A percentile compares a stretch with the other conserved stretches of the same genome.
Conservation (phyloP, 257 asterid species). For the Plantago major region DNA sequence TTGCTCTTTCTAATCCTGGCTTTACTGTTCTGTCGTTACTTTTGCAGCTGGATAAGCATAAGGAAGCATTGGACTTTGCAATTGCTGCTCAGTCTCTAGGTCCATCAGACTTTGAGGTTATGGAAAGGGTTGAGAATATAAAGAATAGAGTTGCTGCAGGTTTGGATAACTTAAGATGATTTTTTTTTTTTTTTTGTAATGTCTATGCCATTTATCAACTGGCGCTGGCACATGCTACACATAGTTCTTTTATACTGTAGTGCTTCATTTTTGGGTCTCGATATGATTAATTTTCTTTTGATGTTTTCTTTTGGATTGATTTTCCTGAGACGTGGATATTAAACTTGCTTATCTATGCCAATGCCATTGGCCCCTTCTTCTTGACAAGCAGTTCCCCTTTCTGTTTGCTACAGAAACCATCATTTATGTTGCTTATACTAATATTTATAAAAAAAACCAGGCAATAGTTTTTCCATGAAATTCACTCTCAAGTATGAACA, state of each 20-base stretch:
- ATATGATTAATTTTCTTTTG: no score
- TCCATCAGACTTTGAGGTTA: slow-evolving; percentile 58
- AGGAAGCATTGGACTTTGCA: slow-evolving; percentile 85
- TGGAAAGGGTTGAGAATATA: slow-evolving; percentile 59
- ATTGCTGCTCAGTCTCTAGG: slow-evolving; percentile 61
- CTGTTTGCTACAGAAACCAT: no score
- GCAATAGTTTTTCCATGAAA: no score
- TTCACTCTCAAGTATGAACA: no score
- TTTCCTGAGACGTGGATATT: no score
- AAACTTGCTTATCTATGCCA: no score
- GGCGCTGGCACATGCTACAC: slow-evolving; percentile 2
- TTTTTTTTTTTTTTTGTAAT: background rate
- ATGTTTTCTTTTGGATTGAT: no score
- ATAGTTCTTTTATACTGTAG: background rate
- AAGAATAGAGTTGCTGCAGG: slow-evolving; percentile 68
- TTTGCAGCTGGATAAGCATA: slow-evolving; percentile 68
- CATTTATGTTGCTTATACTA: no score
- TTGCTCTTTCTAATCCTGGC: slow-evolving; percentile 10
- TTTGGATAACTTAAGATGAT: slow-evolving; percentile 27
- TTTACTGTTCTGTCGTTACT: slow-evolving; percentile 21
- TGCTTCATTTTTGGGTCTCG: no score
- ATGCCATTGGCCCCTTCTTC: no score
- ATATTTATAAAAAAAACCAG: no score
- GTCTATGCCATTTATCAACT: slow-evolving; percentile 10
- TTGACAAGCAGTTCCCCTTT: no score